Base-by-base conservation (phyloP, 1,139 yeast species). In the Geotrichum klebahnii region DNA sequence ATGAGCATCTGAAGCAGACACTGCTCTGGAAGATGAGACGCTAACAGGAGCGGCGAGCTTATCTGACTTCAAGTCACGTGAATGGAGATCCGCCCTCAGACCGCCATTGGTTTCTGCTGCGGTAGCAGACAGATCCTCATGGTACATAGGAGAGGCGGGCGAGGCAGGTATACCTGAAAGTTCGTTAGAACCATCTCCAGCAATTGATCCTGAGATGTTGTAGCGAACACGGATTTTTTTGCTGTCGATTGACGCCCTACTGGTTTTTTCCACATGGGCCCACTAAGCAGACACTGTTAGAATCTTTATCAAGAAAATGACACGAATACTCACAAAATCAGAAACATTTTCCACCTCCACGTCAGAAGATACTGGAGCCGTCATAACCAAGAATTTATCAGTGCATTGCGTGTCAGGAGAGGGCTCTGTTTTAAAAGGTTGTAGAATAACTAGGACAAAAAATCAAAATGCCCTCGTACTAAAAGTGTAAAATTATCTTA, bases 311-410 rank as follows among this genome's bases (percentile, higher is more conserved):
- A 16, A 35, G 17, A 9, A 4, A 14, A 35, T 14, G 6, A 17
- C 10, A 14, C 5, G n/a, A 20, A 24, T 17, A 37, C 41, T 37
- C 41, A 37, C 41, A 24, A 37, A 37, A 22, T 37, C 23, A 37
- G 41, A 12, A 23, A 20, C 20, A 28, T 37, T 23, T 3, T 20
- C 41, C 5, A 37, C 17, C 41, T 20, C 41, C 12, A 6, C 24
- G 5, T n/a, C 28, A 28, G 22, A 24, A 10, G 41, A 24, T 22
- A 42, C 29, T n/a, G 46, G 46, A 58, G 89, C 76, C 23, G 94
- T 81, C 59, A 90, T 92, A 55, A 92, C 83, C 64, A 92, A 79
- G 67, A 92, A 92, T 72, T 92, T 92, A 71, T 92, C 97, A 68
- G 83, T 86, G 68, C 95, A 84, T 69, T 82, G 83, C 70, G 77